Conservation (phyloP, 345 rosid genomes). For the Psidium guajava region DNA sequence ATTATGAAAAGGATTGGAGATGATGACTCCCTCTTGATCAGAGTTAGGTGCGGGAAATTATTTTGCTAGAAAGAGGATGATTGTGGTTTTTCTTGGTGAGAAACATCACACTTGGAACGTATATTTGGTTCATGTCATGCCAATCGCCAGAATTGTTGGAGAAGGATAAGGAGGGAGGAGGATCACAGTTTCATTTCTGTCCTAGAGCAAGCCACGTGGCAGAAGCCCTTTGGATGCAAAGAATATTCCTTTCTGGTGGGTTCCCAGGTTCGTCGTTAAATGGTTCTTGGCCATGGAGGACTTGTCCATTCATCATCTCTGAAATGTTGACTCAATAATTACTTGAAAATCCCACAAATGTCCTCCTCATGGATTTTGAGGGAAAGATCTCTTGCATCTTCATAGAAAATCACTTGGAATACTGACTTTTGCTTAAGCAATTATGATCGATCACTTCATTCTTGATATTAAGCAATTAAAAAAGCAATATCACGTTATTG, state of each 20-base stretch:
- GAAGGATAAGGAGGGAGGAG: neutral
- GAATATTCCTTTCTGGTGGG: neutral
- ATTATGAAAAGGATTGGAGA: neutral
- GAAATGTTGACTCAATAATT: neutral
- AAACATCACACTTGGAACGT: neutral
- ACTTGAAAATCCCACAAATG: neutral
- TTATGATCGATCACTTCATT: neutral
- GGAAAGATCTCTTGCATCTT: neutral
- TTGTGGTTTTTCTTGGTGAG: neutral
- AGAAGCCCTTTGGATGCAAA: neutral
- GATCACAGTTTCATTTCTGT: constrained; percentile 1
- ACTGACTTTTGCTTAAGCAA: neutral
- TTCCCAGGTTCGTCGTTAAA: neutral
- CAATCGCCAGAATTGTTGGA: neutral
- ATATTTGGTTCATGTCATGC: neutral
- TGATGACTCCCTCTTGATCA: neutral
- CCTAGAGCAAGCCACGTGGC: constrained; percentile 17
- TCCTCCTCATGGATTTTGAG: neutral
- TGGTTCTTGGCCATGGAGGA: neutral
- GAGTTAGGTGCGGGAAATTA: neutral
- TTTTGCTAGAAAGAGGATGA: neutral
- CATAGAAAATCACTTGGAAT: neutral
- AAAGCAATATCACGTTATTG: neutral
- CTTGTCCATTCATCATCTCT: neutral
- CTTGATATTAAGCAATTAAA: neutral